phyloP scores from a whole-genome alignment of 2,329 filamentous ascomycete species.

The Blastomyces parvus region DNA sequence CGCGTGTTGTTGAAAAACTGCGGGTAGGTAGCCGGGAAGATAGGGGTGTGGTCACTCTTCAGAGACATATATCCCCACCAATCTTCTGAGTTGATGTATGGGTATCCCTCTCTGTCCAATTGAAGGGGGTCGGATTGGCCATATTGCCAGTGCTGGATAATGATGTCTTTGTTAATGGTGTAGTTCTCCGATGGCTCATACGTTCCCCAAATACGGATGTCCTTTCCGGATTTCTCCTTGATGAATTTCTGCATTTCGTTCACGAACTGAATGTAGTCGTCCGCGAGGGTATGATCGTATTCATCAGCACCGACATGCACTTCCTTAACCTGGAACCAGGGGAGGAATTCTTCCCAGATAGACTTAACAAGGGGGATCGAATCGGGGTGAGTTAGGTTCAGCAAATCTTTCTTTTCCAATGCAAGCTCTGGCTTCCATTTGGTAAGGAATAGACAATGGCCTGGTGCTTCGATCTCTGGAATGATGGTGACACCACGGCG shows the following conservation, averaged over 20 bases:
- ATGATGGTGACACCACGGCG: constrained; percentile 49
- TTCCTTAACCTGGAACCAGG: constrained; percentile 44
- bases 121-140: constrained; percentile 44
- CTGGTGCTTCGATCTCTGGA: constrained; percentile 52
- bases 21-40: constrained; percentile 41
- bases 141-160: constrained; percentile 49
- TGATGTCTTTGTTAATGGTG: constrained; percentile 39
- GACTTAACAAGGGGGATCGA: constrained; percentile 45
- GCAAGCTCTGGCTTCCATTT: constrained; percentile 52
- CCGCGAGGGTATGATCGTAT: constrained; percentile 35
- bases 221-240: constrained; percentile 33
- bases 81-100: constrained; percentile 47
- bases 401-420: constrained; percentile 41
- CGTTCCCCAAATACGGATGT: constrained; percentile 49
- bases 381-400: constrained; percentile 49
- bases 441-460: constrained; percentile 47
- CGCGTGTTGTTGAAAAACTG: constrained; percentile 40
- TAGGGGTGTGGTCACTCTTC: constrained; percentile 47
- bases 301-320: constrained; percentile 47
- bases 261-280: constrained; percentile 43
- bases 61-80: constrained; percentile 47
- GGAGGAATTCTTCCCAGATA: constrained; percentile 44
- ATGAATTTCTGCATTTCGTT: constrained; percentile 44
- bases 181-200: constrained; percentile 37
- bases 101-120: constrained; percentile 40